A percentile compares a stretch with the other conserved stretches of the same genome.
Conservation (phyloP, 2,329 filamentous ascomycete genomes). For the Magnaporthiopsis rhizophila region DNA sequence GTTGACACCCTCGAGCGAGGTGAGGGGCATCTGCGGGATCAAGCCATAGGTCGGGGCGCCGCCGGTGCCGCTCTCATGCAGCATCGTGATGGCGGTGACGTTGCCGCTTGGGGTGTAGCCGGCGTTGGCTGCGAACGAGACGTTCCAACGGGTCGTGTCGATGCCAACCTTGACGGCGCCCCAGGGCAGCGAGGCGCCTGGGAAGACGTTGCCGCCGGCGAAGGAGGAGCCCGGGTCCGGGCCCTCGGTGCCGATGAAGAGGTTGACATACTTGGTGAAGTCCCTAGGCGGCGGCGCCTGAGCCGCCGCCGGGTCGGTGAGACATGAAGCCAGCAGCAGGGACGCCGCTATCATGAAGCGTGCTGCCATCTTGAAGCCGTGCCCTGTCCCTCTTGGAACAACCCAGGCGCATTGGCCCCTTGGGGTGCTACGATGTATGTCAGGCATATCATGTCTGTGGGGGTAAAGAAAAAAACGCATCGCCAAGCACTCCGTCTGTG, state of each 20-base stretch:
- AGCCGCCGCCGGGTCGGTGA: not conserved
- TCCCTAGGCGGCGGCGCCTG: not conserved
- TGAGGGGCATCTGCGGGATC: conserved; percentile 49
- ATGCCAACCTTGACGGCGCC: conserved; percentile 37
- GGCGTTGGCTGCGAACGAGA: conserved; percentile 22
- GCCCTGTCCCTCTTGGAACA: not conserved
- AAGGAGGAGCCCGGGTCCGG: conserved; percentile 33
- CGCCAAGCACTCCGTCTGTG: not conserved
- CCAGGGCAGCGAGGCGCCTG: conserved; percentile 33
- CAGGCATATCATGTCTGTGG: not conserved
- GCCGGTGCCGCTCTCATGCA: conserved; percentile 60
- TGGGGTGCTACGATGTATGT: not conserved
- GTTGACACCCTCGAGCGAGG: conserved; percentile 35
- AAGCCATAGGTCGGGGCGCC: conserved; percentile 65
- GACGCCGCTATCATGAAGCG: not conserved
- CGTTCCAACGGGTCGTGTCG: conserved; percentile 24
- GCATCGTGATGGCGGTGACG: conserved; percentile 54
- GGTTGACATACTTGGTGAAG: conserved; percentile 1
- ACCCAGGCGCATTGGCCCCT: not conserved
- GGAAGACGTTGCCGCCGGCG: conserved; percentile 36
- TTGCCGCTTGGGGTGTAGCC: conserved; percentile 34
- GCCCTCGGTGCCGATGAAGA: not conserved
- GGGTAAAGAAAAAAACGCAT: not conserved
- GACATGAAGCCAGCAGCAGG: not conserved
- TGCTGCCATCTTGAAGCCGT: not conserved